These are phyloP conservation scores for Xylaria sp. DNA, from an alignment of 2,329 filamentous ascomycete genomes.

Conservation along the genomic window DNA sequence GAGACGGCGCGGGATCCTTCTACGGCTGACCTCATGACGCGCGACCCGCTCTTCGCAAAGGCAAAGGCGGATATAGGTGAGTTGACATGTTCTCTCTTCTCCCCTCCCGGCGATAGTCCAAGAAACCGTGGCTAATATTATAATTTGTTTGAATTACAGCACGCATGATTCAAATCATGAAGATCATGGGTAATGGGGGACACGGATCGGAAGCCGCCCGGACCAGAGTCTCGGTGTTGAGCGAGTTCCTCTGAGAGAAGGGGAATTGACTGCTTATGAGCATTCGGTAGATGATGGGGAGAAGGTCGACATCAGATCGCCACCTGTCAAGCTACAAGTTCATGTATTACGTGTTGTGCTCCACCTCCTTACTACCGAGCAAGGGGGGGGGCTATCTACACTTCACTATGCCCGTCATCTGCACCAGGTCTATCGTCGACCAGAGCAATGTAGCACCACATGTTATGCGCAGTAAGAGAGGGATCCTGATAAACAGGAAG, in stretches of 20 bases:
- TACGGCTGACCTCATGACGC: conserved; percentile 52
- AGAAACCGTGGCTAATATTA: not conserved
- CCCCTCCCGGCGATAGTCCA: not conserved
- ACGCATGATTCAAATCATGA: conserved; percentile 69
- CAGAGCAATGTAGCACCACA: not conserved
- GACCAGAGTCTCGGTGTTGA: conserved; percentile 64
- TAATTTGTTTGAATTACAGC: conserved; percentile 45
- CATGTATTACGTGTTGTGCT: not conserved
- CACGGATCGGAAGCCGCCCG: conserved; percentile 64
- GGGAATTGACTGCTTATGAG: not conserved
- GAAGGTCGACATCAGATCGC: not conserved
- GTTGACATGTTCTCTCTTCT: too few species aligned
- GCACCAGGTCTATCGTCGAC: not conserved
- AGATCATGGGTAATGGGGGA: conserved; percentile 60
- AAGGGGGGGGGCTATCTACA: not conserved
- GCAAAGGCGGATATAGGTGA: conserved; percentile 66
- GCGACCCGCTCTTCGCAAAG: conserved; percentile 65
- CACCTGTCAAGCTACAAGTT: not conserved
- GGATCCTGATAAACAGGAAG: too few species aligned
- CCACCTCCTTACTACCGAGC: not conserved
- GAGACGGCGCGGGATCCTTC: conserved; percentile 55
- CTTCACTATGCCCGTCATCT: not conserved
- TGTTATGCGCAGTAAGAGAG: not conserved
- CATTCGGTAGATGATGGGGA: not conserved
- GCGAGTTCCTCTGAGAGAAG: conserved; percentile 52